Evolutionary conservation across 2,329 filamentous ascomycete species (phyloP).

Genomic region (Blumeriella jaapii): DNA sequence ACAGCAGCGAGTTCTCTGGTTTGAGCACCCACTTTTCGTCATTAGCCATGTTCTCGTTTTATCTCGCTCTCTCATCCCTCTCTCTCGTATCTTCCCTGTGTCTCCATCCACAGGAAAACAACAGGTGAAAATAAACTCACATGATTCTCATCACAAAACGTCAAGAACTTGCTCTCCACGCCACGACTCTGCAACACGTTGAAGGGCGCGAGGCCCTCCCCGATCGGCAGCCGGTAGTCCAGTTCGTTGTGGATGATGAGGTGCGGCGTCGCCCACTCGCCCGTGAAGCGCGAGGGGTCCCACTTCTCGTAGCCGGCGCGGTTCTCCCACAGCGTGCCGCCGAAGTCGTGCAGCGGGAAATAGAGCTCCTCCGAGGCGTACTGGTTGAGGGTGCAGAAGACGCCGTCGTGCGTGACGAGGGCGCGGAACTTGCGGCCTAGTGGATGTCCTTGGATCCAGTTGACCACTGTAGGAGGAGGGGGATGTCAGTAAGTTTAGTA

Average conservation of each 20-base stretch:
- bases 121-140: slow-evolving; percentile 12
- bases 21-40: slow-evolving; percentile 66
- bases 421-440: slow-evolving; percentile 79
- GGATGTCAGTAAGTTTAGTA: no score
- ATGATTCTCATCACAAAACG: slow-evolving; percentile 61
- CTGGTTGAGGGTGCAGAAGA: slow-evolving; percentile 60
- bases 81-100: no score
- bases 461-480: no score
- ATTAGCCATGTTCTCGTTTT: slow-evolving; percentile 1
- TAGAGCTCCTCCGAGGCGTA: slow-evolving; percentile 59
- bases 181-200: slow-evolving; percentile 51
- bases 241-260: slow-evolving; percentile 83
- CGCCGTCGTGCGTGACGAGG: slow-evolving; percentile 78
- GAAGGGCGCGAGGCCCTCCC: slow-evolving; percentile 60
- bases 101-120: background rate
- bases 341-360: slow-evolving; percentile 56
- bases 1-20: slow-evolving; percentile 79
- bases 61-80: background rate
- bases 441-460: slow-evolving; percentile 84
- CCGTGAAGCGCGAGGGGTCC: slow-evolving; percentile 46
- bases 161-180: slow-evolving; percentile 50
- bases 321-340: slow-evolving; percentile 43
- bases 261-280: slow-evolving; percentile 61
- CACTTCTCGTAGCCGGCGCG: slow-evolving; percentile 54
- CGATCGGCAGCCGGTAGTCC: slow-evolving; percentile 78